phyloP scores from a whole-genome alignment of 1,139 yeast genomes.

The Candida sanyaensis region DNA sequence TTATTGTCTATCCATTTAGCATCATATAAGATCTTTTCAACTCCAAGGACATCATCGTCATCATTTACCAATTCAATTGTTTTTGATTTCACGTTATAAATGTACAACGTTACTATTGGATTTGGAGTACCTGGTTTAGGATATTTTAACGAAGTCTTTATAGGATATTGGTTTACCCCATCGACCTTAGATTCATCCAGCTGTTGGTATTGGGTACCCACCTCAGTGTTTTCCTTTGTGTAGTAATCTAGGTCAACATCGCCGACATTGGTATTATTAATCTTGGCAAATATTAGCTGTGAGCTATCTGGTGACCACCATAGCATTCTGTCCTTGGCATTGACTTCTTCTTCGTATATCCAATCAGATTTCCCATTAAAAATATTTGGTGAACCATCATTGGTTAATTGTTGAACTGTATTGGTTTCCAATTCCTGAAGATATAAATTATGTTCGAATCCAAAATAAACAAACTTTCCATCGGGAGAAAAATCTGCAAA shows the following conservation, averaged over 20 bases:
- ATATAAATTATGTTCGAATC: slow-evolving; percentile 39
- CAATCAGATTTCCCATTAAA: slow-evolving; percentile 63
- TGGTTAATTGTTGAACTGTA: slow-evolving; percentile 39
- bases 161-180: slow-evolving; percentile 56
- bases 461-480: slow-evolving; percentile 36
- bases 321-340: slow-evolving; percentile 60
- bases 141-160: slow-evolving; percentile 56
- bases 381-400: slow-evolving; percentile 50
- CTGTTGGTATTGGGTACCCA: slow-evolving; percentile 26
- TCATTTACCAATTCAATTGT: slow-evolving; percentile 20
- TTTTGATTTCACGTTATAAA: slow-evolving; percentile 38
- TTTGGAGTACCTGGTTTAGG: slow-evolving; percentile 87
- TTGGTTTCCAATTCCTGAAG: slow-evolving; percentile 36
- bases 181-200: slow-evolving; percentile 17
- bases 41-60: slow-evolving; percentile 34
- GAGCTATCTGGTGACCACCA: slow-evolving; percentile 90
- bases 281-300: slow-evolving; percentile 60
- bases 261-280: slow-evolving; percentile 74
- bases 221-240: slow-evolving; percentile 39
- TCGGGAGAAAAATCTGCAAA: slow-evolving; percentile 46
- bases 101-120: slow-evolving; percentile 56
- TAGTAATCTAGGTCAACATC: slow-evolving; percentile 66
- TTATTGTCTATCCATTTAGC: slow-evolving; percentile 66
- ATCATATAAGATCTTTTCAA: slow-evolving; percentile 66
- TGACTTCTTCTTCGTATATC: slow-evolving; percentile 69